Evolutionary conservation across 352 stramenopile genomes (phyloP).

Genomic region (Pythium folliculosum): DNA sequence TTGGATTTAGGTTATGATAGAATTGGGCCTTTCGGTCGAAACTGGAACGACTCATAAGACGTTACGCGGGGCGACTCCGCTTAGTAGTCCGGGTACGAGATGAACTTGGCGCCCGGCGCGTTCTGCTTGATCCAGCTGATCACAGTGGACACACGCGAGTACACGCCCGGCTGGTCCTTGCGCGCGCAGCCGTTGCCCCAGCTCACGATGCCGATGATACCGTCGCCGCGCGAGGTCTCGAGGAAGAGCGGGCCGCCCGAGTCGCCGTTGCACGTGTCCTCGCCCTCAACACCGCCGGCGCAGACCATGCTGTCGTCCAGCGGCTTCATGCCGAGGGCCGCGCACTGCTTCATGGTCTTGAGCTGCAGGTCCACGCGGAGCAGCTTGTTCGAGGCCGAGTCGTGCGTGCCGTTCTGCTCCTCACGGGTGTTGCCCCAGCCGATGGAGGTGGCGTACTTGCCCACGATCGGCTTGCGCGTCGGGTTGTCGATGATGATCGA

Average conservation of each 20-base stretch:
- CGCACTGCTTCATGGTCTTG: neutral
- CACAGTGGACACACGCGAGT: constrained; percentile 1
- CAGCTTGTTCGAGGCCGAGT: constrained; percentile 13
- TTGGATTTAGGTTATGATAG: neutral
- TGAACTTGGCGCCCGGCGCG: constrained; percentile 8
- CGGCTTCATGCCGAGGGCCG: neutral
- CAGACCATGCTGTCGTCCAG: constrained; percentile 6
- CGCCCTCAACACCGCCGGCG: constrained; percentile 1
- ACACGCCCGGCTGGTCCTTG: constrained; percentile 12
- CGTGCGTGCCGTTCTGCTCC: constrained; percentile 19
- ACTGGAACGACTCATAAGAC: neutral
- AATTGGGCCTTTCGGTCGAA: neutral
- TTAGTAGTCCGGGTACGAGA: constrained; percentile 1
- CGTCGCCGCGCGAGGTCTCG: constrained; percentile 1
- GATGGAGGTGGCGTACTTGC: constrained; percentile 19
- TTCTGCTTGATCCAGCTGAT: constrained; percentile 10
- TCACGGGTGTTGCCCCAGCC: constrained; percentile 21
- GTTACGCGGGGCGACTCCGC: no score
- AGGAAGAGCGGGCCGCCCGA: constrained; percentile 8
- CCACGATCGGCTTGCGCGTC: neutral
- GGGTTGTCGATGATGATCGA: constrained; percentile 19
- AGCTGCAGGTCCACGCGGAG: constrained; percentile 1
- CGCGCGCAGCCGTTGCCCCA: constrained; percentile 8
- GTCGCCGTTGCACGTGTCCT: constrained; percentile 13
- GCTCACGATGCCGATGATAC: constrained; percentile 2